These are phyloP conservation scores for Fomitopsis serialis DNA, from an alignment of 768 basidiomycete genomes.

Conservation along the genomic window DNA sequence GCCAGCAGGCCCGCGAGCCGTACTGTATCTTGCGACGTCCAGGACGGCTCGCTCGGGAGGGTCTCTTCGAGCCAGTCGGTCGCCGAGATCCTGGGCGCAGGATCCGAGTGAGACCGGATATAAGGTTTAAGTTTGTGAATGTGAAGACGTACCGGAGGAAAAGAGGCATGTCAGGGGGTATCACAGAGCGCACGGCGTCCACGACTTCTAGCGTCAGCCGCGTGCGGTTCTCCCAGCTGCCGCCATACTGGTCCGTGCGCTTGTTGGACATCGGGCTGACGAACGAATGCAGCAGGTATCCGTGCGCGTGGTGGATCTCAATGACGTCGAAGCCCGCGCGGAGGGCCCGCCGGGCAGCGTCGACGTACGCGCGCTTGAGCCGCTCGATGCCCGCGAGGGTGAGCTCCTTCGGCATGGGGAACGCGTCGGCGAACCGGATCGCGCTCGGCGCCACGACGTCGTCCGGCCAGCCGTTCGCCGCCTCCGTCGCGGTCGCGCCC, in stretches of 20 bases:
- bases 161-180: slow-evolving; percentile 59
- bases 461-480: slow-evolving; percentile 33
- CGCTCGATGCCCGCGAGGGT: slow-evolving; percentile 50
- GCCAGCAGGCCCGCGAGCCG: slow-evolving; percentile 52
- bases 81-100: slow-evolving; percentile 47
- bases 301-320: slow-evolving; percentile 22
- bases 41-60: slow-evolving; percentile 53
- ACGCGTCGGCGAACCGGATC: slow-evolving; percentile 36
- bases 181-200: slow-evolving; percentile 54
- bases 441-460: slow-evolving; percentile 45
- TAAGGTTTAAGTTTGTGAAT: too few relatives aligned
- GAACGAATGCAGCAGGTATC: slow-evolving; percentile 28
- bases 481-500: slow-evolving; percentile 35
- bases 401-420: slow-evolving; percentile 51
- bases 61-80: slow-evolving; percentile 68
- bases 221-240: slow-evolving; percentile 42
- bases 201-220: slow-evolving; percentile 60
- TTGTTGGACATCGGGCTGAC: slow-evolving; percentile 32
- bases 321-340: slow-evolving; percentile 42
- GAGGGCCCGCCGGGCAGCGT: slow-evolving; percentile 46
- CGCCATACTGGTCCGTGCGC: slow-evolving; percentile 44
- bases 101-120: slow-evolving; percentile 5
- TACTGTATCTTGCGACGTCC: slow-evolving; percentile 67
- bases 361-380: slow-evolving; percentile 50
- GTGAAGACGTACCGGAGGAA: slow-evolving; percentile 53